These are phyloP conservation scores for Trematosphaeria pertusa DNA, from an alignment of 2,329 filamentous ascomycete species.

Conservation along the genomic window DNA sequence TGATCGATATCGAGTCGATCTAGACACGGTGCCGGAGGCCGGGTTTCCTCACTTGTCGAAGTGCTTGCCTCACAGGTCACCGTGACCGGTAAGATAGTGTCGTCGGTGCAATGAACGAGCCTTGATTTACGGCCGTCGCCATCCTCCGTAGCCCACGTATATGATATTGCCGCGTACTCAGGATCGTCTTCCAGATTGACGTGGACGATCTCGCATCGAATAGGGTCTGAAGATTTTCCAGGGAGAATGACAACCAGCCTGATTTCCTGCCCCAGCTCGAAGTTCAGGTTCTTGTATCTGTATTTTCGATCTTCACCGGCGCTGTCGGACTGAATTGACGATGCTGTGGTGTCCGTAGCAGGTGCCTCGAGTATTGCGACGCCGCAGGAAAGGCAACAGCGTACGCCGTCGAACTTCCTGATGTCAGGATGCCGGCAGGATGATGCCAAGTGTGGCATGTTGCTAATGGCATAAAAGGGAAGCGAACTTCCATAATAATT, in stretches of 20 bases:
- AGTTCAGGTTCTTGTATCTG: constrained; percentile 14
- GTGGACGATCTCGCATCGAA: constrained; percentile 19
- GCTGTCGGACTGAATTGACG: neutral
- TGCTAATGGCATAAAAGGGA: too few relatives aligned
- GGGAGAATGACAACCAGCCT: constrained; percentile 17
- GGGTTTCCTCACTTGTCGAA: constrained; percentile 7
- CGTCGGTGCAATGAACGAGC: constrained; percentile 1
- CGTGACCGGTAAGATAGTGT: constrained; percentile 8
- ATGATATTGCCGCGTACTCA: constrained; percentile 28
- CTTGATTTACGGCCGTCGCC: constrained; percentile 10
- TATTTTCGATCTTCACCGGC: neutral
- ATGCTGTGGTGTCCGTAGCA: neutral
- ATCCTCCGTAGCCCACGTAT: constrained; percentile 22
- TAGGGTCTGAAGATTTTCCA: constrained; percentile 5
- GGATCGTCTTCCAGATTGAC: constrained; percentile 23
- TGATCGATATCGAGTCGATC: constrained; percentile 17
- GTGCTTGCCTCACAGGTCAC: constrained; percentile 15
- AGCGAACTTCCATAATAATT: too few relatives aligned
- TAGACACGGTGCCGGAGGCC: neutral
- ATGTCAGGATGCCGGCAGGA: constrained; percentile 16
- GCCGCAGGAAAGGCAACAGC: constrained; percentile 22
- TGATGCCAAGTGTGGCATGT: neutral
- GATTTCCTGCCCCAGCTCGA: constrained; percentile 20
- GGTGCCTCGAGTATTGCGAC: constrained; percentile 9
- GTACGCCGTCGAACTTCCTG: constrained; percentile 13